Base-by-base conservation (phyloP, 2,329 filamentous ascomycete species). In the Arachnopeziza araneosa region DNA sequence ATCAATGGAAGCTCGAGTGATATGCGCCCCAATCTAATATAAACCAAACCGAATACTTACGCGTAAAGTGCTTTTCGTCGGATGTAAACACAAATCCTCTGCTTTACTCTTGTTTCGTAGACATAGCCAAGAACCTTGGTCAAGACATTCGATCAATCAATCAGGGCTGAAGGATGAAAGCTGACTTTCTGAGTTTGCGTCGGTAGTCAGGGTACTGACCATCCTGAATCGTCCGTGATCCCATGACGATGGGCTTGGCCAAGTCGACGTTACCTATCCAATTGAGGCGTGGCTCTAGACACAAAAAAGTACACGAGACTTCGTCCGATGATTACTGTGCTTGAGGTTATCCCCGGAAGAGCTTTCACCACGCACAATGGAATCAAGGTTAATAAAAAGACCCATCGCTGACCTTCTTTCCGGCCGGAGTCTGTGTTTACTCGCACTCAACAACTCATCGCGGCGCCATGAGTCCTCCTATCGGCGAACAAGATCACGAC, bases 381-480 rank as follows among this genome's bases (percentile, higher is more conserved):
- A 73, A 23, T 59, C 65, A 50, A 57, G 66, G 57, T 57, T 72
- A 59, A 48, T 73, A n/a, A 60, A 68, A 56, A 66, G 69, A 60
- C 71, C 71, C 17, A 58, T 67, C 49, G 50, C 60, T 52, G 65
- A 67, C 51, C 51, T 73, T 32, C 52, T 71, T 24, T 68, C 67
- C 14, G 60, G 59, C 44, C 63, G 64, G 56, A 61, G 59, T 51
- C 67, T 71, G 66, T 70, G 65, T 50, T 57, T 71, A 14, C 48
- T 71, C 21, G 57, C 68, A 26, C 61, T 68, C 50, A 72, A 66
- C 12, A 14, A 63, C 56, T 56, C 66, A n/a, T 59, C 66, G 14
- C 66, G 65, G 52, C 71, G 71, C 26, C 63, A 72, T 63, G 66
- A 74, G 63, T 72, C 71, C 36, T 69, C 70, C 36, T 72, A 67